phyloP scores from a whole-genome alignment of 1,284 basidiomycete species.

The Sanghuangporus baumii region DNA sequence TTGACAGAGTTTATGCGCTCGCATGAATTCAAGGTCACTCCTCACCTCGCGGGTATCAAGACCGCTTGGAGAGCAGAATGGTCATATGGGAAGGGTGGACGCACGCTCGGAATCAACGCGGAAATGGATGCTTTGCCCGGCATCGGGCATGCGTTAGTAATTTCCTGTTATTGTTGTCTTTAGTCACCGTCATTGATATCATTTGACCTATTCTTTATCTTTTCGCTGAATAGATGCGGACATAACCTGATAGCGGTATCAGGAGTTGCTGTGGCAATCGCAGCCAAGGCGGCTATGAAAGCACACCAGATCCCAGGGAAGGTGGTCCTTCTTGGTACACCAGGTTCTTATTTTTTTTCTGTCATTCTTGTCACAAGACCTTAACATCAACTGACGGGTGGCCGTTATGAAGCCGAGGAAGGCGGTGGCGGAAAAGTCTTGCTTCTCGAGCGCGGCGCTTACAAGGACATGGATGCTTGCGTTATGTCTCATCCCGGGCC shows the following conservation, averaged over 20 bases:
- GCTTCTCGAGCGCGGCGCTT: constrained; percentile 35
- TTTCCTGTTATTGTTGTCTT: neutral
- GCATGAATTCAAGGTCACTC: constrained; percentile 26
- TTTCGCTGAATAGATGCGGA: constrained; percentile 28
- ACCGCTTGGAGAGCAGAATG: constrained; percentile 39
- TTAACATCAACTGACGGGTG: neutral
- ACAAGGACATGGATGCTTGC: constrained; percentile 37
- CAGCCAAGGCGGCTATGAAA: constrained; percentile 32
- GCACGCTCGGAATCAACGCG: constrained; percentile 30
- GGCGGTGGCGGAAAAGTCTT: constrained; percentile 40
- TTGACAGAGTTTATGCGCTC: constrained; percentile 27
- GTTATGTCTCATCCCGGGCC: constrained; percentile 29
- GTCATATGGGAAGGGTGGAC: constrained; percentile 21
- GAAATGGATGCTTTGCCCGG: constrained; percentile 37
- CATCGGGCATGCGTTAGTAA: constrained; percentile 33
- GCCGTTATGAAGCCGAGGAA: constrained; percentile 35
- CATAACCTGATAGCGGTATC: constrained; percentile 46
- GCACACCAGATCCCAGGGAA: constrained; percentile 34
- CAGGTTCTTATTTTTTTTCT: constrained; percentile 22
- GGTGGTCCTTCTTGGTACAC: constrained; percentile 43
- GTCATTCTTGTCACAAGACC: neutral
- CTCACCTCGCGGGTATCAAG: constrained; percentile 24
- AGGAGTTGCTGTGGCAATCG: constrained; percentile 38
- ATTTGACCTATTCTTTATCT: neutral
- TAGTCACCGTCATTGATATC: neutral